phyloP scores from a whole-genome alignment of 495 filamentous ascomycete species.

The Thermothielavioides terrestris region DNA sequence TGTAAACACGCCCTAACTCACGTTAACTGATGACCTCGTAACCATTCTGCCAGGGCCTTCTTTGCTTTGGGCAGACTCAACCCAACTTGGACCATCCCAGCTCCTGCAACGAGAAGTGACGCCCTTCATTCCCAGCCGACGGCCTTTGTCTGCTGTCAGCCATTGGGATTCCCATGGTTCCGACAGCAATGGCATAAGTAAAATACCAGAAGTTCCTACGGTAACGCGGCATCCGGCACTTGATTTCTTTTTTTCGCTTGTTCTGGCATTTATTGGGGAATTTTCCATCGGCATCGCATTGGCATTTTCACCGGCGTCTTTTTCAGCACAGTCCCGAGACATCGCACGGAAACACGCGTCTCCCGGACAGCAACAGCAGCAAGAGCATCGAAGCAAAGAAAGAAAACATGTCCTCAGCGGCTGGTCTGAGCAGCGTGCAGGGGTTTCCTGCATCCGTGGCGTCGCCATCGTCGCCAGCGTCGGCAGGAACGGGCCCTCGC shows the following conservation, averaged over 20 bases:
- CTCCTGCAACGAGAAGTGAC: background rate
- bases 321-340: constrained; percentile 5
- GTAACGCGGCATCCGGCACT: constrained; percentile 2
- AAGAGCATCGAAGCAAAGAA: too few species aligned
- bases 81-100: constrained; percentile 1
- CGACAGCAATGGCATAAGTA: constrained; percentile 16
- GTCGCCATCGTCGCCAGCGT: background rate
- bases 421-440: constrained; percentile 8
- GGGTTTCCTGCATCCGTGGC: background rate
- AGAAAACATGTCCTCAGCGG: constrained; percentile 15
- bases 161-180: constrained; percentile 1
- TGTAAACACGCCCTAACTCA: constrained; percentile 4
- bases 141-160: background rate
- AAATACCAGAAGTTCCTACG: constrained; percentile 3
- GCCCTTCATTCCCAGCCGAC: background rate
- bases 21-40: too few species aligned
- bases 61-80: background rate
- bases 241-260: background rate
- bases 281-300: background rate
- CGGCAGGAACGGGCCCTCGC: constrained; percentile 1
- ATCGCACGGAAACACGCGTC: constrained; percentile 1
- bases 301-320: too few species aligned
- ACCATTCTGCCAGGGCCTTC: background rate
- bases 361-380: background rate
- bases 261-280: constrained; percentile 5